These are phyloP conservation scores for Phytopythium ostracodes DNA, from an alignment of 352 stramenopile genomes.

Conservation along the genomic window DNA sequence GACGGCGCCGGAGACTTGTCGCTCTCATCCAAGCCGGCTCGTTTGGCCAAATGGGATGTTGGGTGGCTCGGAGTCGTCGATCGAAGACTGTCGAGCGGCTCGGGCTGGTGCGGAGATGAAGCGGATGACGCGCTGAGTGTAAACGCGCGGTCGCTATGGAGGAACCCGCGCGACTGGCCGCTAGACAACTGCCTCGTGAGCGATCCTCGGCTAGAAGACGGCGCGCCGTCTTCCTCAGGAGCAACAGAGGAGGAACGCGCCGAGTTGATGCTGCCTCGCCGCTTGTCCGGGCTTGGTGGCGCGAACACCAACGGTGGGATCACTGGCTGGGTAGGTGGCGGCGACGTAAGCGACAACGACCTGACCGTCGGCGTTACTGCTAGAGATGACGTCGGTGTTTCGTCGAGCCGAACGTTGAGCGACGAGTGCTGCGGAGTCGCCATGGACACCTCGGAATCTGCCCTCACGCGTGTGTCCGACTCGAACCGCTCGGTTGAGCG, in stretches of 20 bases:
- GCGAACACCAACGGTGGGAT: conserved; percentile 8
- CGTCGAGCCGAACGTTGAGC: not conserved
- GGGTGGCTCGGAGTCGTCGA: not conserved
- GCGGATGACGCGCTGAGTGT: not conserved
- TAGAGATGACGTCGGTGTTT: not conserved
- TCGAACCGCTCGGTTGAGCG: not conserved
- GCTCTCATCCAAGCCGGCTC: not conserved
- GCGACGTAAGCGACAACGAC: not conserved
- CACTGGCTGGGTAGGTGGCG: conserved; percentile 10
- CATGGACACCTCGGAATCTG: not conserved
- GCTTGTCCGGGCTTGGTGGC: conserved; percentile 7
- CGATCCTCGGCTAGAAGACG: not conserved
- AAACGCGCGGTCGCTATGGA: not conserved
- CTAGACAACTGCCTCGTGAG: conserved; percentile 4
- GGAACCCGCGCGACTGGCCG: not conserved
- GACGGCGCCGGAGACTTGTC: not conserved
- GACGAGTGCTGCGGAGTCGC: not conserved
- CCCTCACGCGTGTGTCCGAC: not conserved
- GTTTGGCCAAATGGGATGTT: not conserved
- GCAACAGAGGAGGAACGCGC: not conserved
- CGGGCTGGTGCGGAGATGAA: not conserved
- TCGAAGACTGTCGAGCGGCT: conserved; percentile 2
- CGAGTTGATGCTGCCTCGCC: not conserved
- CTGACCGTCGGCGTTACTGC: conserved; percentile 1
- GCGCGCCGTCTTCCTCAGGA: not conserved